phyloP scores from a whole-genome alignment of 2,329 filamentous ascomycete species.

The Aspergillus aculeatinus region DNA sequence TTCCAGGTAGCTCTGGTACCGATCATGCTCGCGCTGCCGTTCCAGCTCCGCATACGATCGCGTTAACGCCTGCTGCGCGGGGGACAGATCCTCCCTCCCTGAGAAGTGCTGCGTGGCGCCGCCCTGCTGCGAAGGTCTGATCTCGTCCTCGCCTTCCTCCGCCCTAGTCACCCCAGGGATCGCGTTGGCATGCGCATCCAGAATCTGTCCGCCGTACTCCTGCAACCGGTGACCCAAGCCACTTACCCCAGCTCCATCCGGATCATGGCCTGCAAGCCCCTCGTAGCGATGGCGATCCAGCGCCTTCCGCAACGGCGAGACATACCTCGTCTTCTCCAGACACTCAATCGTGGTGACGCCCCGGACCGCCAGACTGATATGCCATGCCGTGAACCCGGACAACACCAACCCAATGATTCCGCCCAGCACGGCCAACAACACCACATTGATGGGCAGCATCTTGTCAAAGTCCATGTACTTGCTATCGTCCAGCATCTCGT shows the following conservation, averaged over 20 bases:
- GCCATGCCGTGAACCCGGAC: slow-evolving; percentile 86
- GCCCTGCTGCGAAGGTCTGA: slow-evolving; percentile 38
- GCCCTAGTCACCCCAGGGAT: slow-evolving; percentile 76
- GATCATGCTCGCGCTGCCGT: slow-evolving; percentile 61
- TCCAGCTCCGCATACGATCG: slow-evolving; percentile 58
- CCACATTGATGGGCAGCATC: slow-evolving; percentile 84
- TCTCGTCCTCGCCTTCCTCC: slow-evolving; percentile 75
- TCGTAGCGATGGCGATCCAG: slow-evolving; percentile 64
- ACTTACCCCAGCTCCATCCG: slow-evolving; percentile 24
- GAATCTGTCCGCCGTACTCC: slow-evolving; percentile 68
- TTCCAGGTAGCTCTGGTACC: slow-evolving; percentile 80
- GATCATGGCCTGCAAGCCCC: slow-evolving; percentile 43
- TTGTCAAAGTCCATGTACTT: slow-evolving; percentile 64
- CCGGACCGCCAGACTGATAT: slow-evolving; percentile 73
- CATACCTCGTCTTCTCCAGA: slow-evolving; percentile 91
- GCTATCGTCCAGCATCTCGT: slow-evolving; percentile 70
- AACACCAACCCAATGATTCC: slow-evolving; percentile 91
- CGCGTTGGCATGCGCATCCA: slow-evolving; percentile 78
- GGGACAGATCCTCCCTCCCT: slow-evolving; percentile 32
- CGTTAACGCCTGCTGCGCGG: slow-evolving; percentile 47
- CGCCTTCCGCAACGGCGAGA: slow-evolving; percentile 72
- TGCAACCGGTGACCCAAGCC: slow-evolving; percentile 49
- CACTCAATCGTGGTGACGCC: slow-evolving; percentile 95
- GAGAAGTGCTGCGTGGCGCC: slow-evolving; percentile 2
- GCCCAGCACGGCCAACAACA: slow-evolving; percentile 79